These are phyloP conservation scores for Verticillium nubilum DNA, from an alignment of 2,329 filamentous ascomycete species.

Conservation along the genomic window DNA sequence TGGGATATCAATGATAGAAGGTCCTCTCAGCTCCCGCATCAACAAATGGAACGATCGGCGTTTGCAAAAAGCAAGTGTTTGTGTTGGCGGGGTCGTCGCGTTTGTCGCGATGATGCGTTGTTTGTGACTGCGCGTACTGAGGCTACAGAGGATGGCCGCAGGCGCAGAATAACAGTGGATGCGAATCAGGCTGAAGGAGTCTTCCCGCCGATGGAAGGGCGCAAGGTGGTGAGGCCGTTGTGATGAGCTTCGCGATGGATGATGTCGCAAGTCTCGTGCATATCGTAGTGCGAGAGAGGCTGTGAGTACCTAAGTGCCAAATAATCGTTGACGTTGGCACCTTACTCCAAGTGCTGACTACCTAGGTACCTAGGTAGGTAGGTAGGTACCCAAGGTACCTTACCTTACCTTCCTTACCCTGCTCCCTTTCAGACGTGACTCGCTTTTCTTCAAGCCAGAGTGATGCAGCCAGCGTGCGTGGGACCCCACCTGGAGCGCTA, in stretches of 20 bases:
- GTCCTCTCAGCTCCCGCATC: not conserved
- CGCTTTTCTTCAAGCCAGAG: not conserved
- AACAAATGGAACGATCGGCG: not conserved
- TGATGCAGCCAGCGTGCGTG: too few species aligned
- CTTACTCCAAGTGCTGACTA: too few species aligned
- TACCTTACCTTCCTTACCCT: too few species aligned
- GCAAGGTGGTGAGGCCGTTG: not conserved
- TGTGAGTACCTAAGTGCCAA: too few species aligned
- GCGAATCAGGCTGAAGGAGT: not conserved
- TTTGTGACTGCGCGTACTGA: not conserved
- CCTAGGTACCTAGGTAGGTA: too few species aligned
- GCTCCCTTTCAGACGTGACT: not conserved
- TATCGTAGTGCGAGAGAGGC: too few species aligned
- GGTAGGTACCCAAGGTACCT: too few species aligned
- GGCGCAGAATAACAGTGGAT: too few species aligned
- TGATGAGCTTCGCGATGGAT: not conserved
- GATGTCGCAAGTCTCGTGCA: too few species aligned
- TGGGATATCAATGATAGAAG: not conserved
- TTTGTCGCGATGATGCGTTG: not conserved
- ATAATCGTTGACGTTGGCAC: not conserved
- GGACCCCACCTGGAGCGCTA: too few species aligned
- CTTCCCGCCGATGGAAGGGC: not conserved
- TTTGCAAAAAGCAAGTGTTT: not conserved
- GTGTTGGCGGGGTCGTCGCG: not conserved
- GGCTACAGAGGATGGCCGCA: too few species aligned